Evolutionary conservation across 2,329 filamentous ascomycete species (phyloP).

Genomic region (Aspergillus sp.): DNA sequence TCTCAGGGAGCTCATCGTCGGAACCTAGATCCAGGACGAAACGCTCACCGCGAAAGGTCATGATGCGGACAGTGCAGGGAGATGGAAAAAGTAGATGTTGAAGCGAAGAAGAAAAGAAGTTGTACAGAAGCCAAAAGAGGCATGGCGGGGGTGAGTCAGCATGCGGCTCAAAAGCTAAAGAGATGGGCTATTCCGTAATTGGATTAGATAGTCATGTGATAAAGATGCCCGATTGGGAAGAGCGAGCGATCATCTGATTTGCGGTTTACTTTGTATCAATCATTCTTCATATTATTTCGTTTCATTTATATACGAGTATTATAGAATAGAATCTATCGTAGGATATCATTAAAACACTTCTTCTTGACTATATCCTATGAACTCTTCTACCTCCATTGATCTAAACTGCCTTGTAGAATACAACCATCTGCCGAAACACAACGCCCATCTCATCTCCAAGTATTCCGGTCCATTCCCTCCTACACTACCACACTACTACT

Average conservation of each 20-base stretch:
- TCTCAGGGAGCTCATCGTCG: slow-evolving; percentile 40
- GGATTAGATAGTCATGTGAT: slow-evolving; percentile 22
- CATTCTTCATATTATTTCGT: not conserved
- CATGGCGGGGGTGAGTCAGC: slow-evolving; percentile 13
- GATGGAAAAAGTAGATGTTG: not conserved
- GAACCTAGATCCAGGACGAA: slow-evolving; percentile 59
- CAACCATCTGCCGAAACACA: no score
- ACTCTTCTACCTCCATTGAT: not conserved
- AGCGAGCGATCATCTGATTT: slow-evolving; percentile 17
- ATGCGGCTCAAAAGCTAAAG: slow-evolving; percentile 42
- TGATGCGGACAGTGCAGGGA: slow-evolving; percentile 19
- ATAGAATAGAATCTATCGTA: not conserved
- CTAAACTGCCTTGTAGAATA: no score
- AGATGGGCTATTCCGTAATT: slow-evolving; percentile 11
- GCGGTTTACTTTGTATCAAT: slow-evolving; percentile 5
- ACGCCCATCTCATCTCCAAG: no score
- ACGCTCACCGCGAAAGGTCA: slow-evolving; percentile 58
- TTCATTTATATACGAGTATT: no score
- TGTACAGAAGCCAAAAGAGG: not conserved
- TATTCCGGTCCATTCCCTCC: slow-evolving; percentile 3
- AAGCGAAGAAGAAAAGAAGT: slow-evolving; percentile 9
- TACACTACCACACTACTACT: slow-evolving; percentile 13
- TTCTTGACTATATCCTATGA: not conserved
- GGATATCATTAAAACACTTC: not conserved
- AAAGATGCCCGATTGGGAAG: slow-evolving; percentile 8